Percentiles rank a stretch among this genome's conserved stretches.
Conservation (phyloP, 257 asterid genomes). For the Nyctanthes arbortristis region DNA sequence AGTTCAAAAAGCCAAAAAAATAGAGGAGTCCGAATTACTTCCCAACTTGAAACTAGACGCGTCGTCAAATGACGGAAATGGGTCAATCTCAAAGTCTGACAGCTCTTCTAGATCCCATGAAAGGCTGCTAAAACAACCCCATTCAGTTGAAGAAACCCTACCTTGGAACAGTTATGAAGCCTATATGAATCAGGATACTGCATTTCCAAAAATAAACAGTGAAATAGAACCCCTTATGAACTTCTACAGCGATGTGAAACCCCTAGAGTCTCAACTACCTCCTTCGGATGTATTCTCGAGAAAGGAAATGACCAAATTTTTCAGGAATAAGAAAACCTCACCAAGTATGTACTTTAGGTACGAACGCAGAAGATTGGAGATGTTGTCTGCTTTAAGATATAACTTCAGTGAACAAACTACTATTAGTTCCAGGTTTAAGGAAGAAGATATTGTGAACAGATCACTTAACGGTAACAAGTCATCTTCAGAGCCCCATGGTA, state of each 20-base stretch:
- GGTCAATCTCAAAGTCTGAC: constrained; percentile 25
- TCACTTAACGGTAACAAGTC: constrained; percentile 31
- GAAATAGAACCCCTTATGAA: constrained; percentile 31
- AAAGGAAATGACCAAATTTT: constrained; percentile 76
- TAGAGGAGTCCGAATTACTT: constrained; percentile 29
- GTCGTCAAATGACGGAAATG: constrained; percentile 38
- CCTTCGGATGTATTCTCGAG: constrained; percentile 76
- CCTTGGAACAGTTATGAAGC: constrained; percentile 27
- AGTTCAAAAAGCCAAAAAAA: constrained; percentile 37
- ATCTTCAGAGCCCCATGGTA: constrained; percentile 31
- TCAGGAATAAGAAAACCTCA: constrained; percentile 57
- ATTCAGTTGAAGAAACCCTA: constrained; percentile 33
- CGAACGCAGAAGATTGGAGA: constrained; percentile 56
- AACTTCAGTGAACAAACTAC: constrained; percentile 36
- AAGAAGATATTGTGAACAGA: constrained; percentile 43
- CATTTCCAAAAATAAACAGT: constrained; percentile 26
- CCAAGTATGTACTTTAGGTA: constrained; percentile 63
- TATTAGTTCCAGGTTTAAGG: constrained; percentile 30
- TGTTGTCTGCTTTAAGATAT: constrained; percentile 41
- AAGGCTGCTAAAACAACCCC: constrained; percentile 30
- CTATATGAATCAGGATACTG: constrained; percentile 26
- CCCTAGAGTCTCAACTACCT: constrained; percentile 81
- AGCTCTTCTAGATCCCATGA: constrained; percentile 25
- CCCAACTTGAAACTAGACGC: constrained; percentile 32
- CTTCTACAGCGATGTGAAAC: constrained; percentile 49